phyloP scores from a whole-genome alignment of 2,329 filamentous ascomycete genomes.

The Hawksworthiomyces lignivorus region DNA sequence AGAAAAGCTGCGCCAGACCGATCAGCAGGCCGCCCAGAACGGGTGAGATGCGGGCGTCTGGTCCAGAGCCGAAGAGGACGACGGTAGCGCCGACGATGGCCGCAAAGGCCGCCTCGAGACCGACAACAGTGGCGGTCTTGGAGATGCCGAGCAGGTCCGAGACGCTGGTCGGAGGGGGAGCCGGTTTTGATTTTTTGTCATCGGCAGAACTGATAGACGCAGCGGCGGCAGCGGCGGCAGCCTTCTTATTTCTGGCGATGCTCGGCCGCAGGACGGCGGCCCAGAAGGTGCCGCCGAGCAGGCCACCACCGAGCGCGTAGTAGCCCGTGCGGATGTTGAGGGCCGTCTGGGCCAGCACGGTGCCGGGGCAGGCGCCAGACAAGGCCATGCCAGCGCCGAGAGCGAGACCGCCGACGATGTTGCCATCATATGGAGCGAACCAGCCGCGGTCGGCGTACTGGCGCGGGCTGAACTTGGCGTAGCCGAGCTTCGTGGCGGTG shows the following conservation, averaged over 20 bases:
- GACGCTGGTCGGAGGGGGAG: constrained; percentile 22
- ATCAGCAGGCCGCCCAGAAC: constrained; percentile 52
- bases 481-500: constrained; percentile 34
- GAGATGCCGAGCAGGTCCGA: constrained; percentile 34
- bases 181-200: background rate
- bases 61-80: constrained; percentile 23
- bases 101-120: constrained; percentile 35
- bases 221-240: background rate
- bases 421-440: constrained; percentile 52
- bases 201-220: background rate
- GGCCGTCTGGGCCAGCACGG: constrained; percentile 53
- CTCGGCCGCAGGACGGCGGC: constrained; percentile 33
- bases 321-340: constrained; percentile 43
- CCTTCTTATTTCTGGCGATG: constrained; percentile 2
- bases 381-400: constrained; percentile 60
- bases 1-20: constrained; percentile 49
- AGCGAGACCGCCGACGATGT: constrained; percentile 54
- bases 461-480: constrained; percentile 38
- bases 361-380: constrained; percentile 58
- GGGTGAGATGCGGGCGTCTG: constrained; percentile 30
- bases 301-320: constrained; percentile 45
- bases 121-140: constrained; percentile 27
- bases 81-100: constrained; percentile 31
- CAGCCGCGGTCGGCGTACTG: constrained; percentile 44
- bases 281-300: constrained; percentile 48